Evolutionary conservation across 371 early-diverging fungal genomes (phyloP).

Genomic region (Blakeslea trispora): DNA sequence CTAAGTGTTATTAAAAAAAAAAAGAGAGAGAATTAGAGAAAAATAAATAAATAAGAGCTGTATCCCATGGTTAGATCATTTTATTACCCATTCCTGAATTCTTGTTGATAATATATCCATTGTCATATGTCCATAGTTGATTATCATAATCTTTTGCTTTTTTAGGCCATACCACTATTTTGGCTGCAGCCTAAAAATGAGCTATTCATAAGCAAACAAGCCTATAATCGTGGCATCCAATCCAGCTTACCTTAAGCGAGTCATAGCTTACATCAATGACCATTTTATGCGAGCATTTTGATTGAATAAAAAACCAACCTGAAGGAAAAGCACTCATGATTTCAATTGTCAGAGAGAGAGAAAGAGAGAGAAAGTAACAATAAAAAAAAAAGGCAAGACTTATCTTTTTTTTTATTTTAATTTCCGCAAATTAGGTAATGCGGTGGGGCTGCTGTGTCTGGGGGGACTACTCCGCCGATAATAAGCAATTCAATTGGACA

Average conservation of each 20-base stretch:
- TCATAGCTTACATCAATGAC: constrained; percentile 46
- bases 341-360: no score
- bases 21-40: no score
- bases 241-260: constrained; percentile 41
- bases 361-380: no score
- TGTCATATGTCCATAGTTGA: constrained; percentile 35
- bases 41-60: no score
- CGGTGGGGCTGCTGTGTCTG: no score
- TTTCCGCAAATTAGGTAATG: no score
- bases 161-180: constrained; percentile 42
- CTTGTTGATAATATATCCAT: constrained; percentile 27
- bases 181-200: constrained; percentile 34
- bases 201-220: neutral
- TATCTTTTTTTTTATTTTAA: no score
- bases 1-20: constrained; percentile 14
- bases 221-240: no score
- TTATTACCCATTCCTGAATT: constrained; percentile 33
- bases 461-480: no score
- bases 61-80: no score
- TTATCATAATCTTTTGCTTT: constrained; percentile 39
- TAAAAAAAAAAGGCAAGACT: no score
- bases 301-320: constrained; percentile 55
- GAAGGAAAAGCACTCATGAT: constrained; percentile 45
- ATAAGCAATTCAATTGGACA: no score
- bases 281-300: constrained; percentile 45